Evolutionary conservation across 2,329 filamentous ascomycete species (phyloP).

Genomic region (Penicillium sp.): DNA sequence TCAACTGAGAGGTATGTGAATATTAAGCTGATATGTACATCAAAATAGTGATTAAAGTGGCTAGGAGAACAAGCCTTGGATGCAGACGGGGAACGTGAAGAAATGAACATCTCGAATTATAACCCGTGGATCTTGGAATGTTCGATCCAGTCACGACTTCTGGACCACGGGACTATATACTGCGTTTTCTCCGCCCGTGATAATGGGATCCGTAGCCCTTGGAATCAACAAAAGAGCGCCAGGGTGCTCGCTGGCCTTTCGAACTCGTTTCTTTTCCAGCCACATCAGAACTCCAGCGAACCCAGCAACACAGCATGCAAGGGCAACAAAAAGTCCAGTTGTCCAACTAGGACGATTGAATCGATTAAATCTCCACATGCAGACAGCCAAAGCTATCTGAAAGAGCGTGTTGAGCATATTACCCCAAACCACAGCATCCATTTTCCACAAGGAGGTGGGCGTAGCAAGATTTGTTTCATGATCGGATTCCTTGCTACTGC

Average conservation of each 20-base stretch:
- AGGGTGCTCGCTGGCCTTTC: neutral
- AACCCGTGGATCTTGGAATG: too few relatives aligned
- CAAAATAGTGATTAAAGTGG: too few relatives aligned
- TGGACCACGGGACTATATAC: neutral
- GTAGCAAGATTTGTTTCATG: slow-evolving; percentile 49
- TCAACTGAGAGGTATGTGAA: too few relatives aligned
- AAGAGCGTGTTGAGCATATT: slow-evolving; percentile 79
- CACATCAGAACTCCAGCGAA: slow-evolving; percentile 1
- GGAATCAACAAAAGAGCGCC: neutral
- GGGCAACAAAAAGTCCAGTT: slow-evolving; percentile 74
- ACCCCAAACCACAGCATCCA: slow-evolving; percentile 78
- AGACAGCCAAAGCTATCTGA: slow-evolving; percentile 70
- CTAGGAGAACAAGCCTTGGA: too few relatives aligned
- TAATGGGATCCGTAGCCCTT: neutral
- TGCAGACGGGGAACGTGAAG: too few relatives aligned
- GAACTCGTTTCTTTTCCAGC: neutral
- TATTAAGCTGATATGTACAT: too few relatives aligned
- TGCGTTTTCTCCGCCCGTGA: too few relatives aligned
- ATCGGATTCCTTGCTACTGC: neutral
- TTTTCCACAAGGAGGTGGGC: slow-evolving; percentile 70
- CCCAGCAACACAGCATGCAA: slow-evolving; percentile 66
- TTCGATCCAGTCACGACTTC: neutral
- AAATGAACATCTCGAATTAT: too few relatives aligned
- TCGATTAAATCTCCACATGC: slow-evolving; percentile 82
- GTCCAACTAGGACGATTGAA: slow-evolving; percentile 76